Conservation (phyloP, 495 filamentous ascomycete genomes). For the Thozetella sp. region DNA sequence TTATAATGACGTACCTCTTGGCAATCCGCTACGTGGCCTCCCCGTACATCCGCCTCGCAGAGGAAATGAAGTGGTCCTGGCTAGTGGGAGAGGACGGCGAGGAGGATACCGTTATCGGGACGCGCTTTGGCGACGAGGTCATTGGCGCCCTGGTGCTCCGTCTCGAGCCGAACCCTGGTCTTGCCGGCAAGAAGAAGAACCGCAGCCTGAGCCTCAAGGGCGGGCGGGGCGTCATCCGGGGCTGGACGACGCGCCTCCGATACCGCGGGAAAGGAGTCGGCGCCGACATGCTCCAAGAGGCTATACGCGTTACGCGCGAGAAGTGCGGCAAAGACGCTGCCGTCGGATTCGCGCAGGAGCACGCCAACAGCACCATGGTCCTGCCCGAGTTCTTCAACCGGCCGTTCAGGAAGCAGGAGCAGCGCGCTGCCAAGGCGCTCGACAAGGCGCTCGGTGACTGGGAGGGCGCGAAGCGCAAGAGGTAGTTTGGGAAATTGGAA, state of each 20-base stretch:
- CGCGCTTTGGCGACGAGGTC: slow-evolving; percentile 36
- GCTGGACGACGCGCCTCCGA: slow-evolving; percentile 71
- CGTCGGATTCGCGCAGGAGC: slow-evolving; percentile 67
- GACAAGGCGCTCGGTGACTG: slow-evolving; percentile 46
- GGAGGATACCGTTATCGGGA: slow-evolving; percentile 41
- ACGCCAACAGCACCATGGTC: slow-evolving; percentile 67
- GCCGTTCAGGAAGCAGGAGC: slow-evolving; percentile 58
- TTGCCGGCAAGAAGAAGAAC: slow-evolving; percentile 20
- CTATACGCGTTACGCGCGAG: slow-evolving; percentile 57
- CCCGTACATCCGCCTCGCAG: slow-evolving; percentile 38
- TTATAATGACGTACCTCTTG: slow-evolving; percentile 40
- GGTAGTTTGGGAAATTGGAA: slow-evolving; percentile 11
- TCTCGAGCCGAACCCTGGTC: slow-evolving; percentile 28
- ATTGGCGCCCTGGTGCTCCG: slow-evolving; percentile 45
- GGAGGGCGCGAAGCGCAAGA: slow-evolving; percentile 37
- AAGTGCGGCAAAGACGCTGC: slow-evolving; percentile 56
- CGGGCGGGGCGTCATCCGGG: slow-evolving; percentile 61
- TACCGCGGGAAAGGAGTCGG: slow-evolving; percentile 74
- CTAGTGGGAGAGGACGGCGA: slow-evolving; percentile 27
- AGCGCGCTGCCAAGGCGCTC: slow-evolving; percentile 50
- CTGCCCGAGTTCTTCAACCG: slow-evolving; percentile 62
- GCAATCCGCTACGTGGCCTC: slow-evolving; percentile 40
- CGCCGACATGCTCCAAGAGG: slow-evolving; percentile 65
- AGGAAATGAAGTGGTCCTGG: slow-evolving; percentile 37
- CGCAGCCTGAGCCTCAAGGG: slow-evolving; percentile 31